phyloP scores from a whole-genome alignment of 2,329 filamentous ascomycete genomes.

The Botrytis galanthina region DNA sequence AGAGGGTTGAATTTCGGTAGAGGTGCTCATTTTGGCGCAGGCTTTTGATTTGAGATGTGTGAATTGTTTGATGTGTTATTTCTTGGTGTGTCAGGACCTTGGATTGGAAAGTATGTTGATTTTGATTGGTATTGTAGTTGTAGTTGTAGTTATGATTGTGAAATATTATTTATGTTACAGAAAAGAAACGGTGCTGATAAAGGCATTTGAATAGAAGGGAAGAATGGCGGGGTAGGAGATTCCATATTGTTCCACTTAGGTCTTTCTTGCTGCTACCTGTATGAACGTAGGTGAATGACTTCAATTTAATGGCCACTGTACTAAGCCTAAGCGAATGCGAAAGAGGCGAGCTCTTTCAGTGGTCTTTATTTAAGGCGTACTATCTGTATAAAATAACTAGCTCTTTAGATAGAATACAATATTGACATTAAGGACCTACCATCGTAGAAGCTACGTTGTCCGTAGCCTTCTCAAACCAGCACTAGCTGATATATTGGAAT shows the following conservation, averaged over 20 bases:
- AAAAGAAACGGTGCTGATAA: neutral
- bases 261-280: neutral
- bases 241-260: neutral
- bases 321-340: too few species aligned
- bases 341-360: too few species aligned
- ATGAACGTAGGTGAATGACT: too few species aligned
- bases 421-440: too few species aligned
- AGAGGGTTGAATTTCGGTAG: neutral
- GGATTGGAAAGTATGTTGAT: neutral
- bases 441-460: too few species aligned
- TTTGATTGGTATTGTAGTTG: neutral
- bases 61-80: neutral
- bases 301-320: too few species aligned
- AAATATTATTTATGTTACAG: neutral
- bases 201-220: neutral
- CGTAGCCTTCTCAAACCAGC: too few species aligned
- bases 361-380: too few species aligned
- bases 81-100: neutral
- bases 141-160: neutral
- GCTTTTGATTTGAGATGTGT: too few species aligned
- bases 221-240: neutral
- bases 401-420: too few species aligned
- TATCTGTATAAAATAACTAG: too few species aligned
- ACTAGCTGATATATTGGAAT: too few species aligned
- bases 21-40: neutral